These are phyloP conservation scores for Gossypium turneri DNA, from an alignment of 345 rosid species.

Conservation along the genomic window DNA sequence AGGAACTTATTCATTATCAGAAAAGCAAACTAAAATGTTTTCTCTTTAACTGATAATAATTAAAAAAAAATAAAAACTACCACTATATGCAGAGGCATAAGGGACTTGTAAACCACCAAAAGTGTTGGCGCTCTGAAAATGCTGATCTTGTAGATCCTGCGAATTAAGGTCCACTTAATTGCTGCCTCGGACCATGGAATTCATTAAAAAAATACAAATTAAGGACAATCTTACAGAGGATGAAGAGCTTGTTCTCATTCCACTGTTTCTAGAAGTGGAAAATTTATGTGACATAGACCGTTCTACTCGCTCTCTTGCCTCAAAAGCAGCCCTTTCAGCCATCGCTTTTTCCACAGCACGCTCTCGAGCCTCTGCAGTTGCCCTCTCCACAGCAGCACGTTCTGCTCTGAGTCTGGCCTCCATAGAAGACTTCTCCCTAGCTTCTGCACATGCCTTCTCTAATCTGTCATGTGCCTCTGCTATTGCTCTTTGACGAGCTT, in stretches of 20 bases:
- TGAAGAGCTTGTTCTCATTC: conserved; percentile 40
- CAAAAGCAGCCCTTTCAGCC: conserved; percentile 65
- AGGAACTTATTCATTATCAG: conserved; percentile 10
- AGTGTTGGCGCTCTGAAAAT: conserved; percentile 40
- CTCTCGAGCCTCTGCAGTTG: conserved; percentile 81
- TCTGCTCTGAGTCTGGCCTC: conserved; percentile 77
- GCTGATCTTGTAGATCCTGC: conserved; percentile 50
- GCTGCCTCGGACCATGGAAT: background rate
- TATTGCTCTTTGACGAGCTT: conserved; percentile 57
- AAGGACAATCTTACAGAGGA: conserved; percentile 36
- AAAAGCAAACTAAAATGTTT: background rate
- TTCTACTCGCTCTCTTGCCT: conserved; percentile 59
- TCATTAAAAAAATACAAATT: conserved; percentile 1
- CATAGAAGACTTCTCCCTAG: conserved; percentile 57
- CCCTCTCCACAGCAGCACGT: conserved; percentile 54
- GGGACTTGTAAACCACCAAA: conserved; percentile 45
- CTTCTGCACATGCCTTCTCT: conserved; percentile 91
- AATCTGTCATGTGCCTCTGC: conserved; percentile 87
- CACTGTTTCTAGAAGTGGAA: conserved; percentile 45
- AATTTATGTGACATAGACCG: conserved; percentile 61
- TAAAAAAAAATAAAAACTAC: conserved; percentile 28
- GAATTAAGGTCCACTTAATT: conserved; percentile 17
- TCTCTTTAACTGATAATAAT: background rate
- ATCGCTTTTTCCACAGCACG: conserved; percentile 59
- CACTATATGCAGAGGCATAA: conserved; percentile 40